A percentile compares a stretch with the other conserved stretches of the same genome.
phyloP scores from a whole-genome alignment of 176 grass and related monocot genomes.

The Elaeis guineensis region DNA sequence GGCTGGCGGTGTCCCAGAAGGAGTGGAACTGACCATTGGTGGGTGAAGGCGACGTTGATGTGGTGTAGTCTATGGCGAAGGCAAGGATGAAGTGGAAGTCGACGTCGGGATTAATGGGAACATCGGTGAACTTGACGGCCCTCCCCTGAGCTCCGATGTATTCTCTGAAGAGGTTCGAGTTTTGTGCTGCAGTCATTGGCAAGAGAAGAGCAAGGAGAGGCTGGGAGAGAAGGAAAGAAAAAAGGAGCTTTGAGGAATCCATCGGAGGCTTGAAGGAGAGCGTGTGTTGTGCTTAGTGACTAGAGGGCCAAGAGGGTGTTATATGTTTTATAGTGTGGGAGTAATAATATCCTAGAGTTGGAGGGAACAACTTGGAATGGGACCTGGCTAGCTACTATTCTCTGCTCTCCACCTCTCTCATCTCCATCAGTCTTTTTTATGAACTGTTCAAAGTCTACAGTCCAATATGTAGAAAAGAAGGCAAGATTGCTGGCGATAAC shows the following conservation, averaged over 20 bases:
- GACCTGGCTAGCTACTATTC: too few relatives aligned
- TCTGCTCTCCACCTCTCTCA: too few relatives aligned
- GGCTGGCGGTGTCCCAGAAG: conserved; percentile 55
- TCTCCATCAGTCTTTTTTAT: too few relatives aligned
- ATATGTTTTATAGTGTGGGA: conserved; percentile 4
- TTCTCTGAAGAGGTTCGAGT: conserved; percentile 61
- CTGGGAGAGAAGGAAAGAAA: conserved; percentile 33
- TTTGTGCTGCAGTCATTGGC: conserved; percentile 18
- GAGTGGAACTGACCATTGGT: conserved; percentile 59
- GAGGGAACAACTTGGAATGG: too few relatives aligned
- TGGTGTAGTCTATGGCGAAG: conserved; percentile 75
- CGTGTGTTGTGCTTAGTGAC: background rate
- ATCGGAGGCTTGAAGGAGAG: background rate
- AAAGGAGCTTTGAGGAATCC: background rate
- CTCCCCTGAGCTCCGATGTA: conserved; percentile 71
- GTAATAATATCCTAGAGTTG: too few relatives aligned
- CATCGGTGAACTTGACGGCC: conserved; percentile 68
- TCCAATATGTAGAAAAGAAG: too few relatives aligned
- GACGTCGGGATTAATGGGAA: conserved; percentile 46
- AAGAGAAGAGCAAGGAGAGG: conserved; percentile 15
- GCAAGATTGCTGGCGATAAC: too few relatives aligned
- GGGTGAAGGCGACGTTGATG: conserved; percentile 31
- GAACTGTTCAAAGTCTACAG: too few relatives aligned
- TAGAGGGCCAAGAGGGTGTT: background rate
- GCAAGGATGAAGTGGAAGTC: conserved; percentile 54